These are phyloP conservation scores for Lepidium africanum DNA, from an alignment of 345 rosid species.

Conservation along the genomic window DNA sequence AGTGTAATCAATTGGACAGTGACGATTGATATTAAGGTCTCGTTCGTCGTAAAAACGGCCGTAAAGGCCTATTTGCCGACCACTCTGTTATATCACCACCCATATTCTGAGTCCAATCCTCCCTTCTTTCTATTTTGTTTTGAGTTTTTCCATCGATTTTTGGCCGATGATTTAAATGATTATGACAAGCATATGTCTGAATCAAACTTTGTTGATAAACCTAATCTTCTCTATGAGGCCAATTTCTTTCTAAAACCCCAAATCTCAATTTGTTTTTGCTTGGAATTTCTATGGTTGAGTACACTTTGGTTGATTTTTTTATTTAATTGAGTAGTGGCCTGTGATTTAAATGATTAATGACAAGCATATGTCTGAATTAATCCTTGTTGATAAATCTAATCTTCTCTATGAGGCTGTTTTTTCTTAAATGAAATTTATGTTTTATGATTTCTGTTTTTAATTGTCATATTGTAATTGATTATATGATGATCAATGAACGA, in stretches of 20 bases:
- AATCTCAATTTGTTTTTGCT: background rate
- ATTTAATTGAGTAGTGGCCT: slow-evolving; percentile 1
- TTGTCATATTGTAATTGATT: background rate
- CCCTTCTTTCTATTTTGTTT: background rate
- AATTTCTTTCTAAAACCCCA: background rate
- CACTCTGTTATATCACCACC: slow-evolving; percentile 98
- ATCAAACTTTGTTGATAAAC: slow-evolving; percentile 39
- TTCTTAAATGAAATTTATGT: background rate
- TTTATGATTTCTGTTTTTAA: background rate
- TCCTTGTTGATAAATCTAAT: slow-evolving; percentile 59
- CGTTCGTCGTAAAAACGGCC: slow-evolving; percentile 96
- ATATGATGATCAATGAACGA: background rate
- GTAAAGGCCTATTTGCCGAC: slow-evolving; percentile 74
- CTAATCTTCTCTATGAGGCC: slow-evolving; percentile 98
- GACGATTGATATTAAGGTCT: slow-evolving; percentile 76
- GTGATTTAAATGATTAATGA: slow-evolving; percentile 56
- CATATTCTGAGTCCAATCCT: slow-evolving; percentile 67
- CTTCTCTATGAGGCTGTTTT: slow-evolving; percentile 82
- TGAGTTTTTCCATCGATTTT: background rate
- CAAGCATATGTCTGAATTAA: slow-evolving; percentile 91
- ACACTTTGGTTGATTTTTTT: background rate
- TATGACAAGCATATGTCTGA: slow-evolving; percentile 93
- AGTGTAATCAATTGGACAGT: slow-evolving; percentile 35
- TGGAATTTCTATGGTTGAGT: background rate
- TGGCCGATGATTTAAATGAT: slow-evolving; percentile 56